Conservation (phyloP, 352 stramenopile species). For the Pythium guiyangense region DNA sequence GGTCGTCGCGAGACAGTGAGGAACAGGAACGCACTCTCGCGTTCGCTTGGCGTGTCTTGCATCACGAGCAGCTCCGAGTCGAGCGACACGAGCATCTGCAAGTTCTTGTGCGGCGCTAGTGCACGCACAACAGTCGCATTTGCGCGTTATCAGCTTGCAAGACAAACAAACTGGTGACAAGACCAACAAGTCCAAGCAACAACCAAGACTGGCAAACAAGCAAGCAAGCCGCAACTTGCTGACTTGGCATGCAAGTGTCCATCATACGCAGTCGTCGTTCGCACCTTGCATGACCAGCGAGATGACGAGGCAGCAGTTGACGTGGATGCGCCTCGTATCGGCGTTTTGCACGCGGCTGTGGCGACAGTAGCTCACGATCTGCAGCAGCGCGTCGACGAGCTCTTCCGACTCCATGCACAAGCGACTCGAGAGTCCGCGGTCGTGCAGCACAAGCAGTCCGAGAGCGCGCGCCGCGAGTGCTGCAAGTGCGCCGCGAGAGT, state of each 20-base stretch:
- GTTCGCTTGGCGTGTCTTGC: slow-evolving; percentile 32
- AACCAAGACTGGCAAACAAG: no score
- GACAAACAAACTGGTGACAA: no score
- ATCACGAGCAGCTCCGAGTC: slow-evolving; percentile 70
- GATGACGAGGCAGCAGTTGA: slow-evolving; percentile 84
- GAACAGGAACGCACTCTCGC: slow-evolving; percentile 38
- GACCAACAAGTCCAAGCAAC: no score
- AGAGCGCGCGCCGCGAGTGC: slow-evolving; percentile 61
- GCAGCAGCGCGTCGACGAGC: slow-evolving; percentile 68
- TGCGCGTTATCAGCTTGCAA: no score
- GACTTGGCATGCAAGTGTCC: slow-evolving; percentile 9
- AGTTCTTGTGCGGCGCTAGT: slow-evolving; percentile 22
- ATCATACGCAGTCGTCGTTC: background rate
- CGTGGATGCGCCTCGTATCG: slow-evolving; percentile 63
- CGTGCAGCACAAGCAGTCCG: slow-evolving; percentile 52
- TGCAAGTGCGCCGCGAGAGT: slow-evolving; percentile 7
- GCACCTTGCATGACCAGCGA: slow-evolving; percentile 76
- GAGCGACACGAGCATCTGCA: slow-evolving; percentile 54
- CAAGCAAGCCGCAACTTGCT: background rate
- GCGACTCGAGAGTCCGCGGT: slow-evolving; percentile 24
- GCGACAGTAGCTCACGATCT: slow-evolving; percentile 62
- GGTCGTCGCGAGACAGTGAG: slow-evolving; percentile 45
- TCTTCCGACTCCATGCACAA: slow-evolving; percentile 60
- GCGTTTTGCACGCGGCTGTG: slow-evolving; percentile 35
- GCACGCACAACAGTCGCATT: background rate